A percentile compares a stretch with the other conserved stretches of the same genome.
Conservation (phyloP, 164 flowering plant genomes). For the Nymphaea thermarum region DNA sequence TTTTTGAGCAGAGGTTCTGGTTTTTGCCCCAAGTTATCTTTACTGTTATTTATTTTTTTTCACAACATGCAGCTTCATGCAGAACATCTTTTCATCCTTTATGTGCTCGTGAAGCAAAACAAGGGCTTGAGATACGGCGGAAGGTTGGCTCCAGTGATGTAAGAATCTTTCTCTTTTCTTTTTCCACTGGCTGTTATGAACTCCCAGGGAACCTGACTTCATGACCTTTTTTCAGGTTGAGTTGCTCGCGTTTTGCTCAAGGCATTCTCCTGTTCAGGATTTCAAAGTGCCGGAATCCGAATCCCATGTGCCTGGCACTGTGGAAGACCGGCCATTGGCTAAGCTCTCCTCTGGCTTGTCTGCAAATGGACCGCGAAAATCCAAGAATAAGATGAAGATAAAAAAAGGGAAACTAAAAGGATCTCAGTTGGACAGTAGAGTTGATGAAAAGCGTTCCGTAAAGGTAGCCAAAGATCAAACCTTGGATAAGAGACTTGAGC, state of each 20-base stretch:
- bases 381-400: background rate
- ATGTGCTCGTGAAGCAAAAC: slow-evolving; percentile 90
- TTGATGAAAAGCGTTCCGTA: background rate
- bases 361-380: background rate
- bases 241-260: slow-evolving; percentile 78
- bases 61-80: slow-evolving; percentile 54
- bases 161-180: slow-evolving; percentile 8
- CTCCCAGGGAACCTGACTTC: background rate
- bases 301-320: slow-evolving; percentile 10
- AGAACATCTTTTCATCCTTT: slow-evolving; percentile 91
- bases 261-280: slow-evolving; percentile 53
- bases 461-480: background rate
- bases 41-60: background rate
- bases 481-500: background rate
- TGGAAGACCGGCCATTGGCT: slow-evolving; percentile 17
- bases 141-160: slow-evolving; percentile 69
- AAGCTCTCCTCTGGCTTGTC: slow-evolving; percentile 4
- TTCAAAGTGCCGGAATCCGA: slow-evolving; percentile 10
- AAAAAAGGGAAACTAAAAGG: background rate
- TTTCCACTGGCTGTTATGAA: background rate
- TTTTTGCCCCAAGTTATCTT: no score
- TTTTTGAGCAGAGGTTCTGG: no score
- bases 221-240: slow-evolving; percentile 40
- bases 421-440: background rate
- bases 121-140: slow-evolving; percentile 92